phyloP scores from a whole-genome alignment of 768 basidiomycete species.

The Russula brevipes region DNA sequence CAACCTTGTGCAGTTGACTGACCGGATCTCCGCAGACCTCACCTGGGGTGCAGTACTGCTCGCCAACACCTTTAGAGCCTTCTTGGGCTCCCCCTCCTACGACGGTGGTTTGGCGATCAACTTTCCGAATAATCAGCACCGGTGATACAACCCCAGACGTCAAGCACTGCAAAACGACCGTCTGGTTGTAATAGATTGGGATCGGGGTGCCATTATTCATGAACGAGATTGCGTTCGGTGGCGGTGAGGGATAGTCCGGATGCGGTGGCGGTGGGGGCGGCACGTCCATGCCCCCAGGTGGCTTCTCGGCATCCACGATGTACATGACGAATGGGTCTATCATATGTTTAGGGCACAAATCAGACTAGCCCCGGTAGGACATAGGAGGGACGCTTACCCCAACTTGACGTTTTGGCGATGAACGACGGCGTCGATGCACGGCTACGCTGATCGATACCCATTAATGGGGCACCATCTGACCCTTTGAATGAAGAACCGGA shows the following conservation, averaged over 20 bases:
- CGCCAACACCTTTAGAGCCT: conserved; percentile 77
- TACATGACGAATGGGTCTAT: conserved; percentile 94
- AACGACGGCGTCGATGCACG: conserved; percentile 78
- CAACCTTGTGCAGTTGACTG: conserved; percentile 92
- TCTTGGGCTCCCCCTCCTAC: conserved; percentile 90
- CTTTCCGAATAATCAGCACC: conserved; percentile 88
- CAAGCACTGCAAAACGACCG: conserved; percentile 89
- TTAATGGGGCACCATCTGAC: conserved; percentile 82
- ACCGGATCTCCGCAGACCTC: conserved; percentile 93
- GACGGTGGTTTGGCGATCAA: conserved; percentile 84
- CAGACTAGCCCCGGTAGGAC: conserved; percentile 23
- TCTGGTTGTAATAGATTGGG: conserved; percentile 95
- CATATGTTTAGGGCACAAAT: conserved; percentile 7
- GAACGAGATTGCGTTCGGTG: conserved; percentile 85
- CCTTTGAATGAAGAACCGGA: conserved; percentile 89
- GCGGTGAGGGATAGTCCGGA: conserved; percentile 86
- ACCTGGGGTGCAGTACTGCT: conserved; percentile 75
- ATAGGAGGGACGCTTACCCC: conserved; percentile 52
- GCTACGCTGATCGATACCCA: conserved; percentile 70
- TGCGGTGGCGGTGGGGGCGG: conserved; percentile 79
- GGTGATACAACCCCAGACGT: conserved; percentile 93
- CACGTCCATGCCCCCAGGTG: conserved; percentile 68
- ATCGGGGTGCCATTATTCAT: conserved; percentile 80
- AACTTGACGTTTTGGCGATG: conserved; percentile 83
- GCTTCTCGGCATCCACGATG: conserved; percentile 89